phyloP scores from a whole-genome alignment of 2,329 filamentous ascomycete species.

The Bipolaris gigantea region DNA sequence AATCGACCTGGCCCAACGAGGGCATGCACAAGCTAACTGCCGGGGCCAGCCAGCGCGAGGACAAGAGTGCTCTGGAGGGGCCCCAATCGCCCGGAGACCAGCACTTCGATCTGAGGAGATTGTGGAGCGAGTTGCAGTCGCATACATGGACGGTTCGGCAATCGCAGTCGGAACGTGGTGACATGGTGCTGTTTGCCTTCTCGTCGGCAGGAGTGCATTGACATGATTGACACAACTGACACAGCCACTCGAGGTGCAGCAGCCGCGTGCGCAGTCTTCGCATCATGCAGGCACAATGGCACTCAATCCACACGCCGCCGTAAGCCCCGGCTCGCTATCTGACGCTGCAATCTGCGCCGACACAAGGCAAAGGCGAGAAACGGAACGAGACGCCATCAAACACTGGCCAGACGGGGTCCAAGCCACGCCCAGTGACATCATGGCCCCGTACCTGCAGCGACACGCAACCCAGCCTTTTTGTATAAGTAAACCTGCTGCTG shows the following conservation, averaged over 20 bases:
- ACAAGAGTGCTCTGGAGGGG: not conserved
- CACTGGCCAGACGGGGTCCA: not conserved
- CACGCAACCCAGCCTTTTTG: constrained; percentile 4
- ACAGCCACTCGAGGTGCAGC: too few relatives aligned
- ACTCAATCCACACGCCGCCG: not conserved
- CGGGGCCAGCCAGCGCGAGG: not conserved
- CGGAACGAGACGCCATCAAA: constrained; percentile 7
- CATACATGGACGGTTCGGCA: not conserved
- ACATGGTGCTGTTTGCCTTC: not conserved
- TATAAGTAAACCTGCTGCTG: constrained; percentile 16
- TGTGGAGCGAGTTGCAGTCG: not conserved
- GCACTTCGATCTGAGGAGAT: not conserved
- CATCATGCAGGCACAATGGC: too few relatives aligned
- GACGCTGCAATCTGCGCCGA: not conserved
- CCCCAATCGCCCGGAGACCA: not conserved
- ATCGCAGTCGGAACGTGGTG: not conserved
- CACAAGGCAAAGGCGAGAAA: not conserved
- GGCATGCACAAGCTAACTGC: not conserved
- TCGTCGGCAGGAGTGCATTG: not conserved
- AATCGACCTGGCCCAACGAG: too few relatives aligned
- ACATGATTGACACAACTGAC: too few relatives aligned
- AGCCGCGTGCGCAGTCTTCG: too few relatives aligned
- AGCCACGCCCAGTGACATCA: constrained; percentile 10
- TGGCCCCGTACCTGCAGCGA: constrained; percentile 10
- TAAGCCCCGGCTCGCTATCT: not conserved